Evolutionary conservation across 2,329 filamentous ascomycete species (phyloP).

Genomic region (Monosporascus sp.): DNA sequence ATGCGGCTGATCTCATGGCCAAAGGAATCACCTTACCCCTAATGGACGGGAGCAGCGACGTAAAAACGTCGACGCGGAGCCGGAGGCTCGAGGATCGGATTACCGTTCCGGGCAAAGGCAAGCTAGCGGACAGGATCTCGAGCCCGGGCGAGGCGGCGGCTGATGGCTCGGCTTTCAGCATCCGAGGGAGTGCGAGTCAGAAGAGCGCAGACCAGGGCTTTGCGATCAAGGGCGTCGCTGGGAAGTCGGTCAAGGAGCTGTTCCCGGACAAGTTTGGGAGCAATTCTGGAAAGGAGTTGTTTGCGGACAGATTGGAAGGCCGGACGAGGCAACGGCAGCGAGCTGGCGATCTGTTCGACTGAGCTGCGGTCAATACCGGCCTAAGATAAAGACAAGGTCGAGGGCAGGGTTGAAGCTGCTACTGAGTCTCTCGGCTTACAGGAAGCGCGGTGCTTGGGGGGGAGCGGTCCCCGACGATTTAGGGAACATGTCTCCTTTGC

Average conservation of each 20-base stretch:
- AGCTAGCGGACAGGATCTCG: slow-evolving; percentile 31
- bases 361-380: slow-evolving; percentile 15
- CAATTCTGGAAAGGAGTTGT: slow-evolving; percentile 66
- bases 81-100: slow-evolving; percentile 25
- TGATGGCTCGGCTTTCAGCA: slow-evolving; percentile 41
- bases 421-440: too few species aligned
- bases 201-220: slow-evolving; percentile 46
- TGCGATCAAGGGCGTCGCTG: slow-evolving; percentile 61
- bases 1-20: slow-evolving; percentile 46
- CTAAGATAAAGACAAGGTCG: too few species aligned
- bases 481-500: too few species aligned
- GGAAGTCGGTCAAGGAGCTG: slow-evolving; percentile 54
- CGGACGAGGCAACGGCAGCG: slow-evolving; percentile 56
- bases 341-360: slow-evolving; percentile 70
- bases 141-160: slow-evolving; percentile 18
- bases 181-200: slow-evolving; percentile 52
- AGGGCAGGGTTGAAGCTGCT: too few species aligned
- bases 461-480: too few species aligned
- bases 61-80: slow-evolving; percentile 5
- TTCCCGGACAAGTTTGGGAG: slow-evolving; percentile 59
- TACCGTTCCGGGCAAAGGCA: slow-evolving; percentile 18
- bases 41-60: slow-evolving; percentile 37
- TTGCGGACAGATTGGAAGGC: slow-evolving; percentile 55
- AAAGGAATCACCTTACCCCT: slow-evolving; percentile 43
- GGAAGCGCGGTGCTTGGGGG: too few species aligned